These are phyloP conservation scores for Exophiala calicioides DNA, from an alignment of 2,329 filamentous ascomycete species.

Conservation along the genomic window DNA sequence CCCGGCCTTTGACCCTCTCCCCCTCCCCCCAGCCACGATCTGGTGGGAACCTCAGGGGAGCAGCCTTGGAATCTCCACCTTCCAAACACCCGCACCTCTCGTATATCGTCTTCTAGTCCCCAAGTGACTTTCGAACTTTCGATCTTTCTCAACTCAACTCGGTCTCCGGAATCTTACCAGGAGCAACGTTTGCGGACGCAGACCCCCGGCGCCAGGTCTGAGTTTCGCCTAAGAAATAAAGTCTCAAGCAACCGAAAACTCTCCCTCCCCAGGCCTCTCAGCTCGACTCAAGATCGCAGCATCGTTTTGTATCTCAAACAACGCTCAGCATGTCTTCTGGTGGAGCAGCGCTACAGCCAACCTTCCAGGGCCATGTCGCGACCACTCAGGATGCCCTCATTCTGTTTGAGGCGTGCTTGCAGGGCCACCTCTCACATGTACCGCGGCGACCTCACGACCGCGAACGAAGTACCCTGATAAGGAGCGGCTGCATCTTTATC, in stretches of 20 bases:
- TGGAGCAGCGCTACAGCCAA: constrained; percentile 59
- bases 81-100: background rate
- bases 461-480: constrained; percentile 74
- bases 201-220: constrained; percentile 4
- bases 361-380: constrained; percentile 67
- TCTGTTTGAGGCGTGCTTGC: constrained; percentile 76
- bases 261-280: constrained; percentile 4
- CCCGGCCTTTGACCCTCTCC: background rate
- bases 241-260: constrained; percentile 18
- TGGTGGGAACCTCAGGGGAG: background rate
- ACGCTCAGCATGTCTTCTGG: constrained; percentile 30
- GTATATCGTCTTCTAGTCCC: constrained; percentile 7
- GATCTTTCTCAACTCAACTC: constrained; percentile 10
- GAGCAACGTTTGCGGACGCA: too few relatives aligned
- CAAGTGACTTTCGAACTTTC: constrained; percentile 5
- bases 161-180: constrained; percentile 2
- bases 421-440: constrained; percentile 70
- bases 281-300: constrained; percentile 2
- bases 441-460: constrained; percentile 83
- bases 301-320: background rate
- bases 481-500: constrained; percentile 83
- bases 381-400: constrained; percentile 74
- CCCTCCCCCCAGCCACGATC: background rate
- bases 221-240: constrained; percentile 26
- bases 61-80: background rate